Evolutionary conservation across 2,329 filamentous ascomycete species (phyloP).

Genomic region (Phyllosticta citriasiana): DNA sequence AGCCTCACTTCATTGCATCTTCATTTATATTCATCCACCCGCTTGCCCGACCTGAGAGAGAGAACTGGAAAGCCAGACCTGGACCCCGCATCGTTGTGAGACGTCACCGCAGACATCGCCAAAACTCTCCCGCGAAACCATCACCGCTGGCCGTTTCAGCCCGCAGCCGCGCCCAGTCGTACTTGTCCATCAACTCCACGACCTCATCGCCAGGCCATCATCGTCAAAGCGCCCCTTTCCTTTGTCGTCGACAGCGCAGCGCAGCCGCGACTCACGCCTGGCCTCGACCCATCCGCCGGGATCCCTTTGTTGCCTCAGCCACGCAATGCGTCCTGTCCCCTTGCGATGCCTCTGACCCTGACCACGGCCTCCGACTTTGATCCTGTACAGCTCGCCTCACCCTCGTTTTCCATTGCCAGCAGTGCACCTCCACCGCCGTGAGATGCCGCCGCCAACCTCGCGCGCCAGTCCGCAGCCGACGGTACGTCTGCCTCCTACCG

Average conservation of each 20-base stretch:
- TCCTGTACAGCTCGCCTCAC: background rate
- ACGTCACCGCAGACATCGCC: background rate
- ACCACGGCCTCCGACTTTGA: constrained; percentile 4
- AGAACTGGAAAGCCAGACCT: too few species aligned
- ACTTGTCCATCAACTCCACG: background rate
- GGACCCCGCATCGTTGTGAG: background rate
- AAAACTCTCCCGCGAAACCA: background rate
- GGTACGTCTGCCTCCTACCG: constrained; percentile 13
- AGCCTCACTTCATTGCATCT: too few species aligned
- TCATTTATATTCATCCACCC: background rate
- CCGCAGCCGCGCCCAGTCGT: constrained; percentile 3
- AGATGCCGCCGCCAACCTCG: constrained; percentile 28
- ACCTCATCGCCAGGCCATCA: background rate
- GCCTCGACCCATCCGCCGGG: too few species aligned
- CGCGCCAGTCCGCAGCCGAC: constrained; percentile 16
- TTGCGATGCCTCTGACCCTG: constrained; percentile 10
- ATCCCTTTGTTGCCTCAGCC: constrained; percentile 2
- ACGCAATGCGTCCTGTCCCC: constrained; percentile 6
- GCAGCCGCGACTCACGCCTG: background rate
- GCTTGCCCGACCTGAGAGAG: background rate
- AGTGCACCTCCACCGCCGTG: constrained; percentile 3
- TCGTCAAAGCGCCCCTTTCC: background rate
- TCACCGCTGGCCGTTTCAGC: constrained; percentile 8
- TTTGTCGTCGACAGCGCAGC: background rate
- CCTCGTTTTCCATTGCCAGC: constrained; percentile 1